Conservation (phyloP, 768 basidiomycete species). For the Polyporus arcularius region DNA sequence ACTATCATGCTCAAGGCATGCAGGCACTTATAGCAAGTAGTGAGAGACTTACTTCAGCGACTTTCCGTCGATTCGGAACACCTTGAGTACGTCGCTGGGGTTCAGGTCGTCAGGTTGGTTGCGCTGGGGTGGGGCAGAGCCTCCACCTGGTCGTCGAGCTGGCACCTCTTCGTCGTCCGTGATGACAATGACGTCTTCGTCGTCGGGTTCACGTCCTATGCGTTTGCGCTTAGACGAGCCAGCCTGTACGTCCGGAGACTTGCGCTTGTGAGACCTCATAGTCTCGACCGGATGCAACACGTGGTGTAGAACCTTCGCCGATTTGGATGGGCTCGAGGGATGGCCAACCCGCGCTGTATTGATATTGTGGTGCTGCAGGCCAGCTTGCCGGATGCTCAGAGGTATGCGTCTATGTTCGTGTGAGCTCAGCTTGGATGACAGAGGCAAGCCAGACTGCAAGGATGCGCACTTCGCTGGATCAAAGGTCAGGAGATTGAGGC, state of each 20-base stretch:
- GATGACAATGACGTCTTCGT: conserved; percentile 24
- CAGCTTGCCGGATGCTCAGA: conserved; percentile 11
- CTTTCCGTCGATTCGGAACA: conserved; percentile 50
- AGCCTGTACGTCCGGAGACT: neutral
- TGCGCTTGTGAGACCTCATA: conserved; percentile 24
- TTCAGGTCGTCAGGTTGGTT: conserved; percentile 25
- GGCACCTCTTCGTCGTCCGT: conserved; percentile 29
- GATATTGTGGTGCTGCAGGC: conserved; percentile 1
- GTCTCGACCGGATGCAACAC: conserved; percentile 19
- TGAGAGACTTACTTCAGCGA: conserved; percentile 42
- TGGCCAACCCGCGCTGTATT: conserved; percentile 1
- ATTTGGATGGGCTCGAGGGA: neutral
- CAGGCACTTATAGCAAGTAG: neutral
- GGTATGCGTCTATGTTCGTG: conserved; percentile 24
- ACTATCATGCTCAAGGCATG: neutral
- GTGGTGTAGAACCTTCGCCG: conserved; percentile 10
- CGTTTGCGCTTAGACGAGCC: conserved; percentile 2
- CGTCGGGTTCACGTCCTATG: neutral
- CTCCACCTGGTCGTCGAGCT: neutral
- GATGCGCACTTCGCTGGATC: conserved; percentile 68
- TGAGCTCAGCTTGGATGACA: conserved; percentile 1
- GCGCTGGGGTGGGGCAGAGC: neutral
- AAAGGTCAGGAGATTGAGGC: conserved; percentile 68
- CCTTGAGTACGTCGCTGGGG: conserved; percentile 39
- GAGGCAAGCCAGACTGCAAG: neutral